phyloP scores from a whole-genome alignment of 2,329 filamentous ascomycete genomes.

The Chrysoporthe deuterocubensis region DNA sequence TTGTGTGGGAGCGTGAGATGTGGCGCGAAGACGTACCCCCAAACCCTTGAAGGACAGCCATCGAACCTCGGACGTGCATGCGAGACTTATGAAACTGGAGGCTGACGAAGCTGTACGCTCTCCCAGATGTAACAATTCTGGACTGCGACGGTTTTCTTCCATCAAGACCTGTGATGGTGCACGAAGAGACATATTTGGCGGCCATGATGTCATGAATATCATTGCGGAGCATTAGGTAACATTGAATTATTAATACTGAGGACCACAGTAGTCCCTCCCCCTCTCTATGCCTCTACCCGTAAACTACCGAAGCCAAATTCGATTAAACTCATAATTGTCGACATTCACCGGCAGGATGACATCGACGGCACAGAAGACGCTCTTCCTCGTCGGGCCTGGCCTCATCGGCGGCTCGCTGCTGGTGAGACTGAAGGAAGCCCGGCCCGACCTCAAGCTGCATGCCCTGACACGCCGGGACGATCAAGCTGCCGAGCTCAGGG shows the following conservation, averaged over 20 bases:
- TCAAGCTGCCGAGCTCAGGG: slow-evolving; percentile 24
- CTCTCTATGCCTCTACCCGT: background rate
- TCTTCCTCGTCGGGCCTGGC: slow-evolving; percentile 27
- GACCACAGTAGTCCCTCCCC: background rate
- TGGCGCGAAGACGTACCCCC: too few species aligned
- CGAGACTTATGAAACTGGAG: too few species aligned
- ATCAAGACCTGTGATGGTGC: too few species aligned
- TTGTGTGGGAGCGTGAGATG: too few species aligned
- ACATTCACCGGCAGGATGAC: background rate
- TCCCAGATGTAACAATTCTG: too few species aligned
- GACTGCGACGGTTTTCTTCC: too few species aligned
- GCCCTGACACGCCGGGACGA: slow-evolving; percentile 27
- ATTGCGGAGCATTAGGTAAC: background rate
- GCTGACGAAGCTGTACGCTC: too few species aligned
- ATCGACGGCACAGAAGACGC: slow-evolving; percentile 20
- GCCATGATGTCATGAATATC: too few species aligned
- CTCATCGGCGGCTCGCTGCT: slow-evolving; percentile 27
- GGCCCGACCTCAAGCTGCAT: slow-evolving; percentile 25
- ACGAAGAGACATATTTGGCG: too few species aligned
- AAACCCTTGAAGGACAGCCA: too few species aligned
- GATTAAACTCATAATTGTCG: background rate
- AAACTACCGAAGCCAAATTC: background rate
- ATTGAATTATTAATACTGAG: background rate
- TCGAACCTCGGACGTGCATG: too few species aligned
- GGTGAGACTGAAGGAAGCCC: slow-evolving; percentile 22